Conservation (phyloP, 495 filamentous ascomycete genomes). For the Aspergillus sclerotiicarbonarius region DNA sequence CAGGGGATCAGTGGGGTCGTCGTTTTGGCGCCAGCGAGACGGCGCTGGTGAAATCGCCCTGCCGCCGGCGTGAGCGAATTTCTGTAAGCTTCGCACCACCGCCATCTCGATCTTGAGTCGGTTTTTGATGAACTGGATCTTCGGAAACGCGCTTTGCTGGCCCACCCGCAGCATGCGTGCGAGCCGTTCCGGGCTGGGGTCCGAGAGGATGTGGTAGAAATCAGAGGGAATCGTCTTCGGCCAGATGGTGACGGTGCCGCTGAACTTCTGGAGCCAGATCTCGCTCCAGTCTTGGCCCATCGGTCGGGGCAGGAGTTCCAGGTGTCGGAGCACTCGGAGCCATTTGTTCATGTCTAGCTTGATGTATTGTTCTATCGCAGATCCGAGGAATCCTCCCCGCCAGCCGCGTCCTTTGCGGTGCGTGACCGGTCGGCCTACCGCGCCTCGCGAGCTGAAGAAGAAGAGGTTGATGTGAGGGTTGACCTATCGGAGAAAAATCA, state of each 20-base stretch:
- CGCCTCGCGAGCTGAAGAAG: conserved; percentile 92
- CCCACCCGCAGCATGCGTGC: conserved; percentile 86
- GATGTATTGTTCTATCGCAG: conserved; percentile 89
- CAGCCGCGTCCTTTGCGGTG: conserved; percentile 91
- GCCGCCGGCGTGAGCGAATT: conserved; percentile 39
- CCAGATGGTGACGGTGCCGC: conserved; percentile 93
- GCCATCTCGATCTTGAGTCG: conserved; percentile 76
- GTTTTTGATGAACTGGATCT: conserved; percentile 86
- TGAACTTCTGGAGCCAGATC: conserved; percentile 93
- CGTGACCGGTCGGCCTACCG: conserved; percentile 89
- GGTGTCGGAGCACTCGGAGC: conserved; percentile 87
- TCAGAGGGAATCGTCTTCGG: conserved; percentile 73
- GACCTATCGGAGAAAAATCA: conserved; percentile 45
- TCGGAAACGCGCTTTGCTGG: conserved; percentile 82
- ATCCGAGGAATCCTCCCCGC: conserved; percentile 91
- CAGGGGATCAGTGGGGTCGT: conserved; percentile 21
- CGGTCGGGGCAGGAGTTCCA: conserved; percentile 86
- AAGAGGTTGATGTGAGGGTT: conserved; percentile 98
- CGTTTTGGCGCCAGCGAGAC: conserved; percentile 11
- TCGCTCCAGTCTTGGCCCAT: conserved; percentile 96
- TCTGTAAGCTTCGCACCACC: conserved; percentile 70
- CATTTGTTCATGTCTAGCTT: conserved; percentile 95
- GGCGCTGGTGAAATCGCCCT: conserved; percentile 26
- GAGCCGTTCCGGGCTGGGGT: conserved; percentile 71
- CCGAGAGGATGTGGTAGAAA: conserved; percentile 81